A percentile compares a stretch with the other conserved stretches of the same genome.
Evolutionary conservation across 805 yeast species (phyloP).

Genomic region (Candida dendrica): DNA sequence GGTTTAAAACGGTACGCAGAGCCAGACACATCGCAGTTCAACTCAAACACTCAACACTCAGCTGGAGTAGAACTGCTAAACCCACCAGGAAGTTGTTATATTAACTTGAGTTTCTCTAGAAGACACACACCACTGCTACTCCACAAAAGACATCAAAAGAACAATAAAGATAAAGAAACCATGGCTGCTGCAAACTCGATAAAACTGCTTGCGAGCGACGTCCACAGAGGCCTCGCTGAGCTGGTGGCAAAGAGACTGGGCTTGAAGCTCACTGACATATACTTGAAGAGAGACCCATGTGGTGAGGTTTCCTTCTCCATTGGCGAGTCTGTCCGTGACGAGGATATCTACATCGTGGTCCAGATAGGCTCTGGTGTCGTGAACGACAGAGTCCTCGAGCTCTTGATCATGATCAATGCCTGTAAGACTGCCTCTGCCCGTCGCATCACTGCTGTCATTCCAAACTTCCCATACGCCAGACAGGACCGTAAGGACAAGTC

Average conservation of each 20-base stretch:
- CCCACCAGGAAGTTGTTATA: too few species aligned
- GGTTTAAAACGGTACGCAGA: too few species aligned
- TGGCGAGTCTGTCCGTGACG: conserved; percentile 80
- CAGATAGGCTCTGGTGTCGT: conserved; percentile 76
- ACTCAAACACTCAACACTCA: too few species aligned
- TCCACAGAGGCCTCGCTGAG: conserved; percentile 62
- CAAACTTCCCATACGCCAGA: conserved; percentile 83
- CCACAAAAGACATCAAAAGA: too few species aligned
- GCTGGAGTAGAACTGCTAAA: too few species aligned
- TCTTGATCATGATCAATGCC: conserved; percentile 73
- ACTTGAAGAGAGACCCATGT: conserved; percentile 57
- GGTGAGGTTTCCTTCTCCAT: conserved; percentile 72
- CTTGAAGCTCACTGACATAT: conserved; percentile 51
- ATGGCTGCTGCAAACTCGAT: conserved; percentile 67
- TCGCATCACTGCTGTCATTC: conserved; percentile 75
- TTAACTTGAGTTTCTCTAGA: too few species aligned
- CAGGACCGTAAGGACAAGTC: conserved; percentile 83
- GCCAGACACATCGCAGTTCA: too few species aligned
- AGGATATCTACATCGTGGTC: conserved; percentile 71
- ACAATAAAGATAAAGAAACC: too few species aligned
- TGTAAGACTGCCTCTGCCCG: conserved; percentile 80
- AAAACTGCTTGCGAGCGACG: conserved; percentile 60
- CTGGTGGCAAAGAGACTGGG: conserved; percentile 61
- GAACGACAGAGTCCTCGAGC: conserved; percentile 68
- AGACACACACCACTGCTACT: too few species aligned